These are phyloP conservation scores for Ophiostoma triangulosporum DNA, from an alignment of 2,329 filamentous ascomycete species.

Conservation along the genomic window DNA sequence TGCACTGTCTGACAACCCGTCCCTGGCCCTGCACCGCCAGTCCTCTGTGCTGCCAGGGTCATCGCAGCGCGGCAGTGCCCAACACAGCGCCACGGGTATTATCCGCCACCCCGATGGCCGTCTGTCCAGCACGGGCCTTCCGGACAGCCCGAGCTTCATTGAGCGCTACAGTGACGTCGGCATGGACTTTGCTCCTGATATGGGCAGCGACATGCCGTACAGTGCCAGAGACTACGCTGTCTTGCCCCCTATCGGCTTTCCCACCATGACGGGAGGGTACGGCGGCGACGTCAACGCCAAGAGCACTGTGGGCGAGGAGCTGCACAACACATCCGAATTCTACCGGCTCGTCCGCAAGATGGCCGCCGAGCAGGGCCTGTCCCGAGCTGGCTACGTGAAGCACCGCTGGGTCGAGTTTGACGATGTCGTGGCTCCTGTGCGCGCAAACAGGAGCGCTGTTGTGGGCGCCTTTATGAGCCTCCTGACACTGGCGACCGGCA, in stretches of 20 bases:
- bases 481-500: conserved; percentile 10
- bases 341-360: conserved; percentile 4
- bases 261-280: background rate
- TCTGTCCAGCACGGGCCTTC: conserved; percentile 6
- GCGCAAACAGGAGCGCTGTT: conserved; percentile 6
- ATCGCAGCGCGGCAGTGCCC: conserved; percentile 28
- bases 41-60: conserved; percentile 29
- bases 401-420: conserved; percentile 12
- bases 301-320: conserved; percentile 6
- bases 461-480: conserved; percentile 15
- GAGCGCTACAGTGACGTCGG: conserved; percentile 14
- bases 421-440: conserved; percentile 8
- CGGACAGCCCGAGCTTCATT: conserved; percentile 13
- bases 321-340: conserved; percentile 4
- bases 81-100: conserved; percentile 13
- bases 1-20: conserved; percentile 50
- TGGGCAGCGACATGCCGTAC: background rate
- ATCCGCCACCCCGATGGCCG: conserved; percentile 27
- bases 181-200: conserved; percentile 2
- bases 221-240: background rate
- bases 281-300: background rate
- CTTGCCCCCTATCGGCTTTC: background rate
- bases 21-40: conserved; percentile 32
- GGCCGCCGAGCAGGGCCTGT: conserved; percentile 1
- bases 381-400: background rate